Conservation (phyloP, 225 moss, liverwort and hornwort species). For the Pleurozium schreberi region DNA sequence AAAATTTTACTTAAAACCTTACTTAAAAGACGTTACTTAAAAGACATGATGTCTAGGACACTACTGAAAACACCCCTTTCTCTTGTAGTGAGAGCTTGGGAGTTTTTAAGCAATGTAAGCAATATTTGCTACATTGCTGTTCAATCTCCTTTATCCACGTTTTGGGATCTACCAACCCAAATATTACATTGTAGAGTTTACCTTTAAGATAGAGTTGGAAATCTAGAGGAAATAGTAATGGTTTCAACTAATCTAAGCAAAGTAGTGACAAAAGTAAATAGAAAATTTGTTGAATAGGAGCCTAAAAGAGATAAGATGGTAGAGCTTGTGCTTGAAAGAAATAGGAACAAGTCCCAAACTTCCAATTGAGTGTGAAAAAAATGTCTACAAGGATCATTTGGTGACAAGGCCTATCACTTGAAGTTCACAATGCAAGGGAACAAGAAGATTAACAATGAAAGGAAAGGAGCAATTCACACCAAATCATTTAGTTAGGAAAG, state of each 20-base stretch:
- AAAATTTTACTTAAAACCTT: too few relatives aligned
- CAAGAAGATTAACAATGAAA: neutral
- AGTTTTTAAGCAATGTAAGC: neutral
- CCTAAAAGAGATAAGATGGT: too few relatives aligned
- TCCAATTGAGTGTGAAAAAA: neutral
- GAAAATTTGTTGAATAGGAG: neutral
- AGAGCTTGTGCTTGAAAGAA: neutral
- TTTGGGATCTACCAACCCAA: fast-evolving
- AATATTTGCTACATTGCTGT: neutral
- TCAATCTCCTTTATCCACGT: fast-evolving
- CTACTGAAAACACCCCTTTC: too few relatives aligned
- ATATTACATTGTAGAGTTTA: neutral
- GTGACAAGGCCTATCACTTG: neutral
- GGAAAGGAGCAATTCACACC: fast-evolving
- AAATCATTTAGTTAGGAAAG: neutral
- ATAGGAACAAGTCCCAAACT: neutral
- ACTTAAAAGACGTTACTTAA: too few relatives aligned
- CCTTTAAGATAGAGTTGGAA: neutral
- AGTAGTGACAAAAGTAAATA: neutral
- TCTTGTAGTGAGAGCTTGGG: too few relatives aligned
- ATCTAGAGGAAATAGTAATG: neutral
- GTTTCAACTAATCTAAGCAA: neutral
- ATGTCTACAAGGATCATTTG: neutral
- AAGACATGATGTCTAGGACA: too few relatives aligned
- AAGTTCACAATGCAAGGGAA: neutral